Percentiles rank a stretch among this genome's conserved stretches.
phyloP scores from a whole-genome alignment of 495 filamentous ascomycete species.

The Aspergillus mulundensis region DNA sequence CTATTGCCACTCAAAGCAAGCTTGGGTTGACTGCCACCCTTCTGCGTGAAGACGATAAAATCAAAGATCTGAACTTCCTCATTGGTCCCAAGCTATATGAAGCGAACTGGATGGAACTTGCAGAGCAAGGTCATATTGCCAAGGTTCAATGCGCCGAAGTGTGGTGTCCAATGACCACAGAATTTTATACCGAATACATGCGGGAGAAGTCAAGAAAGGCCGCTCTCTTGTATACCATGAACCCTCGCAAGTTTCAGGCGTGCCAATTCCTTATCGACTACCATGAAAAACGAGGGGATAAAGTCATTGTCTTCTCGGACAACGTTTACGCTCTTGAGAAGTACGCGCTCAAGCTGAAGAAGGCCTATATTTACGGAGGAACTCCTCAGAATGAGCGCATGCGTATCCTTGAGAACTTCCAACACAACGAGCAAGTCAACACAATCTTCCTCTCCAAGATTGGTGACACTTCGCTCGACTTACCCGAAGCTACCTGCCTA shows the following conservation, averaged over 20 bases:
- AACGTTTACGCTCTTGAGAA: slow-evolving; percentile 90
- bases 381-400: slow-evolving; percentile 84
- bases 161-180: slow-evolving; percentile 98
- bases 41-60: slow-evolving; percentile 96
- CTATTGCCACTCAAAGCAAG: slow-evolving; percentile 91
- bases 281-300: slow-evolving; percentile 93
- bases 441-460: slow-evolving; percentile 98
- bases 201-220: slow-evolving; percentile 64
- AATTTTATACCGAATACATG: slow-evolving; percentile 96
- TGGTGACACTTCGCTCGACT: slow-evolving; percentile 92
- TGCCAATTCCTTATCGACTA: slow-evolving; percentile 97
- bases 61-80: slow-evolving; percentile 93
- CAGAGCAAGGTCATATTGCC: slow-evolving; percentile 94
- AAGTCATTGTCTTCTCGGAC: slow-evolving; percentile 98
- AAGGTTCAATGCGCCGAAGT: slow-evolving; percentile 98
- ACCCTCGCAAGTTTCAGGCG: slow-evolving; percentile 93
- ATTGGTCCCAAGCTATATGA: slow-evolving; percentile 98
- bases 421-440: slow-evolving; percentile 87
- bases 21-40: slow-evolving; percentile 94
- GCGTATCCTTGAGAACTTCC: slow-evolving; percentile 91
- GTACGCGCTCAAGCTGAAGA: slow-evolving; percentile 80
- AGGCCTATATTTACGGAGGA: slow-evolving; percentile 90
- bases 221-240: slow-evolving; percentile 89
- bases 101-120: slow-evolving; percentile 99
- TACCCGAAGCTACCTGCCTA: slow-evolving; percentile 94